phyloP scores from a whole-genome alignment of 2,329 filamentous ascomycete species.

The Exophiala spinifera region DNA sequence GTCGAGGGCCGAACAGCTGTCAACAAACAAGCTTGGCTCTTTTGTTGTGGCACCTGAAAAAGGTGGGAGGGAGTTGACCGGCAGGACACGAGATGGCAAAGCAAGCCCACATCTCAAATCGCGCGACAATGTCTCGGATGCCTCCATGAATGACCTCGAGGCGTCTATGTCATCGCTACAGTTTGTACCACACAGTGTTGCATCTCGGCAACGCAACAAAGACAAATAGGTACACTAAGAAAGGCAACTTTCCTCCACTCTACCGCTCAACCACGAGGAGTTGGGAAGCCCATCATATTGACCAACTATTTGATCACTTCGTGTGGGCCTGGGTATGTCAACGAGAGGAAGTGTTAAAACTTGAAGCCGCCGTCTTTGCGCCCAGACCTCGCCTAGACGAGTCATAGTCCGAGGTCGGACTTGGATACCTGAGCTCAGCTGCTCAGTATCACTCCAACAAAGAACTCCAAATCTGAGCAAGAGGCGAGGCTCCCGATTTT shows the following conservation, averaged over 20 bases:
- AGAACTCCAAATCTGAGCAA: too few species aligned
- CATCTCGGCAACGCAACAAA: conserved; percentile 30
- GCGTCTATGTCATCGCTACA: conserved; percentile 44
- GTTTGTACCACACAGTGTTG: conserved; percentile 45
- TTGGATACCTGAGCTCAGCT: too few species aligned
- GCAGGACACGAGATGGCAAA: background rate
- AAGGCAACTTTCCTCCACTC: background rate
- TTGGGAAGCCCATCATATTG: background rate
- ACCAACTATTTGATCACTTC: background rate
- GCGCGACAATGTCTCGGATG: conserved; percentile 27
- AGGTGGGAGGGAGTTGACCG: background rate
- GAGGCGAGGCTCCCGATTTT: too few species aligned
- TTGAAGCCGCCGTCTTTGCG: too few species aligned
- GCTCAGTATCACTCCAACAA: too few species aligned
- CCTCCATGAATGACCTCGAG: conserved; percentile 38
- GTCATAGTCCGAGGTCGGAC: too few species aligned
- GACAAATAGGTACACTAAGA: background rate
- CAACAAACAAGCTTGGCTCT: conserved; percentile 9
- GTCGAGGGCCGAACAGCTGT: background rate
- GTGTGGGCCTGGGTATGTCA: too few species aligned
- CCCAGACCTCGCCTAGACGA: too few species aligned
- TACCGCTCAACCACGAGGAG: background rate
- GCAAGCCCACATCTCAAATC: conserved; percentile 9
- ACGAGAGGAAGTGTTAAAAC: background rate
- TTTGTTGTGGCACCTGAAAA: conserved; percentile 1